Conservation (phyloP, 2,329 filamentous ascomycete genomes). For the Hymenoscyphus occultus region DNA sequence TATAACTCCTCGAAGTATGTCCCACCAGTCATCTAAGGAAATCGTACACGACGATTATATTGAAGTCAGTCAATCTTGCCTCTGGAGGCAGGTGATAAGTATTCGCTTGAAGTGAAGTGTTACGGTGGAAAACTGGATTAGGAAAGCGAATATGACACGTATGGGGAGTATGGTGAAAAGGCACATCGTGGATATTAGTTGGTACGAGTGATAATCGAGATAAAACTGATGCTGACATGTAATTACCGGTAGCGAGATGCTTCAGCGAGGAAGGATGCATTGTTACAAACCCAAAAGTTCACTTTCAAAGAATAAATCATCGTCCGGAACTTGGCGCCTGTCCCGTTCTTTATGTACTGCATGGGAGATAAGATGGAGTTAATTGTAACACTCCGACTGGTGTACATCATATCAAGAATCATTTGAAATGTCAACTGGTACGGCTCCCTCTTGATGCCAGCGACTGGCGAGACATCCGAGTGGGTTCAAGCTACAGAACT, state of each 20-base stretch:
- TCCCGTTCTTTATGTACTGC: background rate
- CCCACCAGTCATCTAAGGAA: background rate
- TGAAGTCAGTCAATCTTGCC: background rate
- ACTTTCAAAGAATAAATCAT: background rate
- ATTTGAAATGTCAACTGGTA: background rate
- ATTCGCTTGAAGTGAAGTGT: background rate
- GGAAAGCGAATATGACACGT: background rate
- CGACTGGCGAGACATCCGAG: constrained; percentile 2
- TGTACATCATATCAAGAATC: background rate
- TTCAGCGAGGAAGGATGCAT: background rate
- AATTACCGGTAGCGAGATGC: background rate
- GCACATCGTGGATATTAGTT: background rate
- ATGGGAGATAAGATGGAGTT: constrained; percentile 3
- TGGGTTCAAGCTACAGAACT: background rate
- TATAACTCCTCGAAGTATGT: background rate
- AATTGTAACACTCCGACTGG: background rate
- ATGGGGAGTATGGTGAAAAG: background rate
- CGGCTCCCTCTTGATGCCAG: background rate
- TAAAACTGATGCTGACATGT: background rate
- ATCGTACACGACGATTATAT: background rate
- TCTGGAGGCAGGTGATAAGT: background rate
- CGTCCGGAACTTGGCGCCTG: constrained; percentile 1
- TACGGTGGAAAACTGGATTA: background rate
- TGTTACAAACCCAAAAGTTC: background rate
- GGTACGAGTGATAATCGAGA: background rate